These are phyloP conservation scores for Mollisiaceae sp. DNA, from an alignment of 2,329 filamentous ascomycete genomes.

Conservation along the genomic window DNA sequence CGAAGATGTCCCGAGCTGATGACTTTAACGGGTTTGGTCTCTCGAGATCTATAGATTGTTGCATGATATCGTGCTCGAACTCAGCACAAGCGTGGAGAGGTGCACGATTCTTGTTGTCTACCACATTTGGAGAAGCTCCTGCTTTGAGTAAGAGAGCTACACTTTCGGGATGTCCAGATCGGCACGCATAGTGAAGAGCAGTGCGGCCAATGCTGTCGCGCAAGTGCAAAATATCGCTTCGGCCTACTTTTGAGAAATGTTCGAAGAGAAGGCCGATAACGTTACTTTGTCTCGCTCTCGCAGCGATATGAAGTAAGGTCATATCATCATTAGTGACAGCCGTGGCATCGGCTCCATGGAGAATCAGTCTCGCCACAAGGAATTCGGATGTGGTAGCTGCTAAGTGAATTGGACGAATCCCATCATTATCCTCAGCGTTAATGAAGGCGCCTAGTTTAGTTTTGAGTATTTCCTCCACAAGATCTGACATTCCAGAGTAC, in stretches of 20 bases:
- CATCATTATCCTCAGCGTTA: constrained; percentile 33
- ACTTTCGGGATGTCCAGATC: constrained; percentile 28
- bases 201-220: constrained; percentile 23
- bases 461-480: constrained; percentile 15
- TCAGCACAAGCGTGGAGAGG: constrained; percentile 28
- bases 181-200: constrained; percentile 31
- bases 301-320: constrained; percentile 49
- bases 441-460: constrained; percentile 9
- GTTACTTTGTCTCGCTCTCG: constrained; percentile 43
- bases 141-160: constrained; percentile 25
- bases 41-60: constrained; percentile 15
- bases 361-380: constrained; percentile 23
- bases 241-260: constrained; percentile 1
- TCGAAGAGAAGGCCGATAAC: constrained; percentile 35
- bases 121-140: constrained; percentile 23
- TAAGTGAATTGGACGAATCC: constrained; percentile 29
- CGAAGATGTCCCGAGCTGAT: neutral
- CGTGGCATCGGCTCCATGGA: constrained; percentile 45
- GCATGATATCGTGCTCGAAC: constrained; percentile 16
- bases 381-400: constrained; percentile 25
- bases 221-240: constrained; percentile 10
- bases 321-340: constrained; percentile 42
- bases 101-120: constrained; percentile 27
- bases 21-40: neutral
- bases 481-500: neutral